These are phyloP conservation scores for Tricholoma matsutake DNA, from an alignment of 768 basidiomycete species.

Conservation along the genomic window DNA sequence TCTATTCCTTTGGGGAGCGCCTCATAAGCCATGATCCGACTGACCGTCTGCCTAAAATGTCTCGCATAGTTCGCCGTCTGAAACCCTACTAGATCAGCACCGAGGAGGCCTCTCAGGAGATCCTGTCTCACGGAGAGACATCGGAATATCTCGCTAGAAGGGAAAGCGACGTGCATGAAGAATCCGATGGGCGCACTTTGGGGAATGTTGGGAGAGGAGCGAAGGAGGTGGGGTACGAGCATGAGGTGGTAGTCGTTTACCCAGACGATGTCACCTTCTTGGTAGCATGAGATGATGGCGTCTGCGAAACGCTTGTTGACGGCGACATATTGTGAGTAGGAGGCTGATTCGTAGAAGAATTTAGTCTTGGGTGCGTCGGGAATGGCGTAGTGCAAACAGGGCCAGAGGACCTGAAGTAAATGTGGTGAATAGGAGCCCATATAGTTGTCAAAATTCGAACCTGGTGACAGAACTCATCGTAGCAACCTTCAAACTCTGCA, in stretches of 20 bases:
- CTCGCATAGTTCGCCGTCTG: slow-evolving; percentile 82
- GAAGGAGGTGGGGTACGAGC: slow-evolving; percentile 84
- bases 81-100: slow-evolving; percentile 90
- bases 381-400: slow-evolving; percentile 80
- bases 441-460: not conserved
- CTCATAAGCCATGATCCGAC: slow-evolving; percentile 75
- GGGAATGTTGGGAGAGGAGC: slow-evolving; percentile 55
- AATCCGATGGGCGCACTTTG: slow-evolving; percentile 74
- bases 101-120: slow-evolving; percentile 86
- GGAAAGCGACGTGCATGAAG: slow-evolving; percentile 97
- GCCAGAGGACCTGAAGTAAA: slow-evolving; percentile 62
- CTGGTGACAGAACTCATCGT: slow-evolving; percentile 88
- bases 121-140: slow-evolving; percentile 79
- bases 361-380: slow-evolving; percentile 88
- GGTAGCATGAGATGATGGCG: slow-evolving; percentile 73
- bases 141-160: slow-evolving; percentile 92
- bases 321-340: slow-evolving; percentile 82
- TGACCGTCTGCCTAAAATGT: slow-evolving; percentile 84
- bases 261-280: slow-evolving; percentile 90
- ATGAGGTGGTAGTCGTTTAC: slow-evolving; percentile 97
- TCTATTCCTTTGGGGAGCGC: slow-evolving; percentile 83
- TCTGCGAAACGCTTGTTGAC: slow-evolving; percentile 92
- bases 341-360: slow-evolving; percentile 72
- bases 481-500: slow-evolving; percentile 72
- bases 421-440: not conserved